Conservation (phyloP, 1,284 basidiomycete species). For the Tilletia indica region DNA sequence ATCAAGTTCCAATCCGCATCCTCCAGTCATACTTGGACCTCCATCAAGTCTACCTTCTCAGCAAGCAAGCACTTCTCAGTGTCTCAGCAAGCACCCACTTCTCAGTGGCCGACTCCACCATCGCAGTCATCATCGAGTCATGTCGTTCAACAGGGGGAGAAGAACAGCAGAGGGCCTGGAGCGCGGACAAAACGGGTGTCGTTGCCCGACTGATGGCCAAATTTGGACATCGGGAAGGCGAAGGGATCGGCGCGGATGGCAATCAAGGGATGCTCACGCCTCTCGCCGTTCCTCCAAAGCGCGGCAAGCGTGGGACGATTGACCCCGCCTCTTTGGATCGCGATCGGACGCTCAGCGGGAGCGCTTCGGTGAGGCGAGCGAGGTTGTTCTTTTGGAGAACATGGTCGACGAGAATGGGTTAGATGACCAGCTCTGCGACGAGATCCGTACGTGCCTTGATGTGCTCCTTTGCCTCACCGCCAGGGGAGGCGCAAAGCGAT, state of each 20-base stretch:
- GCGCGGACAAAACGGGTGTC: conserved; percentile 27
- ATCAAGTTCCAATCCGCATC: too few species aligned
- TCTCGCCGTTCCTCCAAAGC: conserved; percentile 25
- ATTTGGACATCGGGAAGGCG: conserved; percentile 43
- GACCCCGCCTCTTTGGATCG: not conserved
- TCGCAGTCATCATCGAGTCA: not conserved
- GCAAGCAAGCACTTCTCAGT: too few species aligned
- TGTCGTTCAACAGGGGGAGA: too few species aligned
- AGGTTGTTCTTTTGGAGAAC: conserved; percentile 30
- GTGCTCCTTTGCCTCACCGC: conserved; percentile 2
- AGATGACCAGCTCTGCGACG: conserved; percentile 26
- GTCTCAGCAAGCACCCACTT: not conserved
- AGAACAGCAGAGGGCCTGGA: not conserved
- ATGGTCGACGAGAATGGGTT: conserved; percentile 22
- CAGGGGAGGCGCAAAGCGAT: not conserved
- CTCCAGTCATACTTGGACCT: too few species aligned
- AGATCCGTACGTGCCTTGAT: conserved; percentile 27
- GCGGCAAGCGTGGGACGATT: not conserved
- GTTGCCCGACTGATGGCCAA: conserved; percentile 41
- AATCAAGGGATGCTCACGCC: conserved; percentile 42
- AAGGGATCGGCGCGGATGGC: conserved; percentile 45
- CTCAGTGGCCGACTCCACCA: not conserved
- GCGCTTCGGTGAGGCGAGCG: conserved; percentile 27
- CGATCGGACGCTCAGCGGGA: not conserved
- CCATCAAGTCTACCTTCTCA: too few species aligned